Evolutionary conservation across 345 rosid genomes (phyloP).

Genomic region (Citrus reticulata): DNA sequence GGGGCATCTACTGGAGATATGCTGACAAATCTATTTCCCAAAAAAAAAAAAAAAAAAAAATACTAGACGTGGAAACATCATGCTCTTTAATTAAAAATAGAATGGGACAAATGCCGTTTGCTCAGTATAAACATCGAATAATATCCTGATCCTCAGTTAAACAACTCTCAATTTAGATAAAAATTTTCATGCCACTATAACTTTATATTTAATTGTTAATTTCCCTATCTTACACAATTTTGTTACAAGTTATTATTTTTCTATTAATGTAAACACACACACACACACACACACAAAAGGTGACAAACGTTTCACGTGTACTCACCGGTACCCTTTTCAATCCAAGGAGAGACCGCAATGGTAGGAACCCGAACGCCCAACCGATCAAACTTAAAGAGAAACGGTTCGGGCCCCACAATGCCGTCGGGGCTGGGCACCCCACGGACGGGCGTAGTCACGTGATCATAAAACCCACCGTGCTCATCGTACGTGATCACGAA

Average conservation of each 20-base stretch:
- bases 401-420: conserved; percentile 79
- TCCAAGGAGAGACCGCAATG: conserved; percentile 81
- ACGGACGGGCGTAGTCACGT: conserved; percentile 74
- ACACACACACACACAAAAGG: too few species aligned
- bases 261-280: too few species aligned
- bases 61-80: background rate
- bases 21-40: too few species aligned
- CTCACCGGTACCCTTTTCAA: conserved; percentile 70
- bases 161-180: too few species aligned
- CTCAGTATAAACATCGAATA: too few species aligned
- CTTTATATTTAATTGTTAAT: too few species aligned
- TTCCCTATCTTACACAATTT: too few species aligned
- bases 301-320: background rate
- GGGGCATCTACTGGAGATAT: background rate
- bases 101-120: too few species aligned
- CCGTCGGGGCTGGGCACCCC: conserved; percentile 91
- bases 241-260: too few species aligned
- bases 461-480: conserved; percentile 92
- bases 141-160: too few species aligned
- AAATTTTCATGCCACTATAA: too few species aligned
- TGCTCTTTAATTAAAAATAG: background rate
- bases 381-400: conserved; percentile 60
- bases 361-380: conserved; percentile 88
- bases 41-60: too few species aligned
- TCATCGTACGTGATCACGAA: conserved; percentile 86